phyloP scores from a whole-genome alignment of 2,329 filamentous ascomycete species.

The Neopestalotiopsis rosae region DNA sequence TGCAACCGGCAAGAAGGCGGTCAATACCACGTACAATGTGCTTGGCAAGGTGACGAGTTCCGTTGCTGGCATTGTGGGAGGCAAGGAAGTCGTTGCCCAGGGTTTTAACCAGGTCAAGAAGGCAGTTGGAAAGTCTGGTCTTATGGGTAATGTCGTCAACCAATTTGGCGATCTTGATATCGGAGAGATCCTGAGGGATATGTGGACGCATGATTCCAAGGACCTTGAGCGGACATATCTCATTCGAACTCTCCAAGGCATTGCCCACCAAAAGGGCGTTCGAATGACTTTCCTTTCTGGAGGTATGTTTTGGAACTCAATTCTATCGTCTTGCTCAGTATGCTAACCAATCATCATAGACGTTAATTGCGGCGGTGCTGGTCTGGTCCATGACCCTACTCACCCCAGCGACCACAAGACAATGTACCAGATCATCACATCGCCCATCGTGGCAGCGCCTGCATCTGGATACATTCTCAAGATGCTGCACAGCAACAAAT shows the following conservation, averaged over 20 bases:
- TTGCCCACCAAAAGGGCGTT: constrained; percentile 91
- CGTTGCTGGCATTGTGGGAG: constrained; percentile 92
- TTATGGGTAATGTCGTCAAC: constrained; percentile 95
- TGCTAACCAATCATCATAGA: constrained; percentile 49
- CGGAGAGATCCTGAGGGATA: constrained; percentile 90
- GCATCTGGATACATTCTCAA: constrained; percentile 86
- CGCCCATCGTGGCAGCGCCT: constrained; percentile 88
- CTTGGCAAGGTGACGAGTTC: constrained; percentile 94
- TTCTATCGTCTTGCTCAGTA: constrained; percentile 14
- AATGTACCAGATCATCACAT: constrained; percentile 98
- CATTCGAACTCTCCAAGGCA: constrained; percentile 93
- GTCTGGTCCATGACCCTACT: constrained; percentile 90
- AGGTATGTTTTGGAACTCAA: constrained; percentile 51
- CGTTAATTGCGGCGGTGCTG: constrained; percentile 90
- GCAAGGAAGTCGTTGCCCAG: constrained; percentile 88
- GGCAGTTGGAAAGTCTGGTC: constrained; percentile 89
- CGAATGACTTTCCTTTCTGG: constrained; percentile 97
- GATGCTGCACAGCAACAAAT: constrained; percentile 93
- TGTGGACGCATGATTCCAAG: constrained; percentile 98
- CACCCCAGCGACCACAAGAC: constrained; percentile 96
- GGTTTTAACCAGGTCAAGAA: constrained; percentile 96
- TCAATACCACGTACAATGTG: constrained; percentile 95
- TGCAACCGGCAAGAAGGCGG: constrained; percentile 93
- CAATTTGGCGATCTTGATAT: constrained; percentile 97
- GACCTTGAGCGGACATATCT: constrained; percentile 96